These are phyloP conservation scores for Oryza rufipogon DNA, from an alignment of 176 grass and related monocot species.

Conservation along the genomic window DNA sequence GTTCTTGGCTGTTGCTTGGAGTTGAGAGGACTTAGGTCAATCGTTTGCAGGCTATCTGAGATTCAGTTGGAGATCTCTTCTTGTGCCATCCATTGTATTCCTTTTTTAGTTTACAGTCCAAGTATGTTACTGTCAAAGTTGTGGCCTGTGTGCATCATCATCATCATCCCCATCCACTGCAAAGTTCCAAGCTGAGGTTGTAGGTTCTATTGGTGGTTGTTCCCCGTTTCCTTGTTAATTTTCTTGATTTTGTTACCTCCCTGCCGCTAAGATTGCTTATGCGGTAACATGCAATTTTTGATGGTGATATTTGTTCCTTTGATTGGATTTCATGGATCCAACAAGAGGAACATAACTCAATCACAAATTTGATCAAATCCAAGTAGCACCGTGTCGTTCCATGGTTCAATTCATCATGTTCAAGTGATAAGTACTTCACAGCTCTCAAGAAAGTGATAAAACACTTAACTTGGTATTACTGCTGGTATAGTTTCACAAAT, in stretches of 20 bases:
- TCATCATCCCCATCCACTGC: neutral
- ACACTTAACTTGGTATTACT: neutral
- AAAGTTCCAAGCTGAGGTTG: neutral
- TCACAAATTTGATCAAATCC: neutral
- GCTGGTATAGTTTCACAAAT: neutral
- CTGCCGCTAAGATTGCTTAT: conserved; percentile 6
- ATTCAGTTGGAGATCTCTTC: neutral
- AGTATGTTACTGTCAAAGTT: neutral
- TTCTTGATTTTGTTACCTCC: conserved; percentile 1
- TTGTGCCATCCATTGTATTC: neutral
- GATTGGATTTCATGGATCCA: conserved; percentile 1
- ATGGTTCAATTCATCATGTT: conserved; percentile 27
- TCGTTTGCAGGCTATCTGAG: conserved; percentile 6
- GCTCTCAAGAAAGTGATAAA: neutral
- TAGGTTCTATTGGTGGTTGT: neutral
- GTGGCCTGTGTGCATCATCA: neutral
- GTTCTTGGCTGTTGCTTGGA: neutral
- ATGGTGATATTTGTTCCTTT: neutral
- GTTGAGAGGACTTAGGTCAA: conserved; percentile 26
- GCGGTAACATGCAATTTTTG: neutral
- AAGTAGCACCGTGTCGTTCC: neutral
- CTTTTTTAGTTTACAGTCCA: neutral
- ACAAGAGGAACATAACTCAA: neutral
- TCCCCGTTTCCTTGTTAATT: neutral
- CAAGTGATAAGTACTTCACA: neutral